Evolutionary conservation across 78 protist species (phyloP).

Genomic region (Creolimax fragrantissima): DNA sequence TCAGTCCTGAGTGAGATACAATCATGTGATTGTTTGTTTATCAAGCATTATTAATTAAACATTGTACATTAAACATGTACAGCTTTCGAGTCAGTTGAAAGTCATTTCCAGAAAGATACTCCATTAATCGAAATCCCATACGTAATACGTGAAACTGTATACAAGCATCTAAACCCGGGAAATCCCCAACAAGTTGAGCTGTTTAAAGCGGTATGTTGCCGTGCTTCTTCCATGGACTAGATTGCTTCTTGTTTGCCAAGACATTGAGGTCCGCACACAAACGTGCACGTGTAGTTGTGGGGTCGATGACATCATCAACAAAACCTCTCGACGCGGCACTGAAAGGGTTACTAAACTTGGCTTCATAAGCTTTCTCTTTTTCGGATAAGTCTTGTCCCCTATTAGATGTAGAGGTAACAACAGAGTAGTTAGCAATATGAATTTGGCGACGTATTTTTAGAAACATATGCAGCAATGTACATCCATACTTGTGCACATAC

Average conservation of each 20-base stretch:
- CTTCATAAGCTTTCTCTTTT: conserved; percentile 60
- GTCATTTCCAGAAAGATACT: no score
- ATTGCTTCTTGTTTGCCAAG: conserved; percentile 57
- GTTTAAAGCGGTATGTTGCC: conserved; percentile 83
- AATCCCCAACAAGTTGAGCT: not conserved
- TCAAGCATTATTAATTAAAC: not conserved
- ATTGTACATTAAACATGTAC: not conserved
- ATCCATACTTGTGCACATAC: no score
- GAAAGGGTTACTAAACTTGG: conserved; percentile 84
- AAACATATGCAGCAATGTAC: no score
- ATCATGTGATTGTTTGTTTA: not conserved
- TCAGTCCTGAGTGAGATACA: not conserved
- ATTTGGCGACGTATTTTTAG: no score
- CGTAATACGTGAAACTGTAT: not conserved
- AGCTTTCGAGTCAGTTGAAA: not conserved
- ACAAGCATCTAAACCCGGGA: no score
- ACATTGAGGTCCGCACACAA: conserved; percentile 80
- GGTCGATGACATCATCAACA: conserved; percentile 90
- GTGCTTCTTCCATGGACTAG: conserved; percentile 83
- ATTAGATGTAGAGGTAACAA: no score
- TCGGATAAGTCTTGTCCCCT: conserved; percentile 35
- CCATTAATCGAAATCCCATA: no score
- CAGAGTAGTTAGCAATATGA: no score
- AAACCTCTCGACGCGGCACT: conserved; percentile 92
- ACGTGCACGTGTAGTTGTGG: conserved; percentile 42